Conservation (phyloP, 1,284 basidiomycete genomes). For the Ustilago tritici region DNA sequence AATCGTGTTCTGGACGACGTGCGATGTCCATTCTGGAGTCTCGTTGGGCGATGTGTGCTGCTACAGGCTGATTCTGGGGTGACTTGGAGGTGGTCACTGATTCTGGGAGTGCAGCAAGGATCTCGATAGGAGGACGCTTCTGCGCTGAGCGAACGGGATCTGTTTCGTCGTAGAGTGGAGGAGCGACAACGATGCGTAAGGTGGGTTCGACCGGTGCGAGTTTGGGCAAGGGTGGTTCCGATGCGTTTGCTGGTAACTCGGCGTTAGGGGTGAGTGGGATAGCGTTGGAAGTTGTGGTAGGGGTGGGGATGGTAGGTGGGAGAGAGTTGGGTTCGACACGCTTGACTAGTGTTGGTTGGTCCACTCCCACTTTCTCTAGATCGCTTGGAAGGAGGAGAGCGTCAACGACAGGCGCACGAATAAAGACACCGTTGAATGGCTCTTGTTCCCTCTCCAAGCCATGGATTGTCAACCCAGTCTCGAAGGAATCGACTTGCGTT, state of each 20-base stretch:
- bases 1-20: slow-evolving; percentile 64
- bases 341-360: slow-evolving; percentile 43
- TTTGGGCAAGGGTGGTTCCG: slow-evolving; percentile 21
- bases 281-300: slow-evolving; percentile 19
- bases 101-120: slow-evolving; percentile 81
- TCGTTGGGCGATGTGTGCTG: slow-evolving; percentile 20
- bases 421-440: slow-evolving; percentile 90
- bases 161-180: slow-evolving; percentile 46
- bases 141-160: slow-evolving; percentile 30
- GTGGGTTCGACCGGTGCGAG: slow-evolving; percentile 23
- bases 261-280: slow-evolving; percentile 23
- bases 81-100: slow-evolving; percentile 70
- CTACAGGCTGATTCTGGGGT: slow-evolving; percentile 28
- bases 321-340: slow-evolving; percentile 22
- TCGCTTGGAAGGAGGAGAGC: slow-evolving; percentile 47
- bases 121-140: slow-evolving; percentile 69
- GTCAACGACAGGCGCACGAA: slow-evolving; percentile 84
- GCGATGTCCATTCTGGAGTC: slow-evolving; percentile 33
- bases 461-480: slow-evolving; percentile 79
- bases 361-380: slow-evolving; percentile 43
- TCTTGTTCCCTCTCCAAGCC: slow-evolving; percentile 73
- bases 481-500: slow-evolving; percentile 82
- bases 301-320: slow-evolving; percentile 13
- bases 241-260: slow-evolving; percentile 15
- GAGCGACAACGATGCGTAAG: slow-evolving; percentile 47